phyloP scores from a whole-genome alignment of 345 rosid species.

The Eucalyptus erythrocorys region DNA sequence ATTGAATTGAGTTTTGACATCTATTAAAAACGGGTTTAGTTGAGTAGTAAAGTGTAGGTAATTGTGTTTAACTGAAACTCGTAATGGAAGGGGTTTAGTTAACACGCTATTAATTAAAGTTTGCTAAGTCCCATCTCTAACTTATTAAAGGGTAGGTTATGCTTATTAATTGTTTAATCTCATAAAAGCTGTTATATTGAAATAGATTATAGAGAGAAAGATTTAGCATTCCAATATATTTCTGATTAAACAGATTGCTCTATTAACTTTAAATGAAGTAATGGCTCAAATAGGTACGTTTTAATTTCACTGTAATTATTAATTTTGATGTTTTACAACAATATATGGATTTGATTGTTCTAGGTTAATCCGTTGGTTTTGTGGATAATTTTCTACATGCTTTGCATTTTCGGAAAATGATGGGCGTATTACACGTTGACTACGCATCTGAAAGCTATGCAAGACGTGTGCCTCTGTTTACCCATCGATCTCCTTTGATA shows the following conservation, averaged over 20 bases:
- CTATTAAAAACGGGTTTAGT: too few species aligned
- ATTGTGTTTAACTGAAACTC: too few species aligned
- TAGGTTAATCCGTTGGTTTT: too few species aligned
- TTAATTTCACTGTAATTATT: fast-evolving
- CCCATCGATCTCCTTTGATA: not conserved
- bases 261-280: too few species aligned
- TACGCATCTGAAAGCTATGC: not conserved
- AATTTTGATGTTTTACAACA: fast-evolving
- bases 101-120: fast-evolving
- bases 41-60: fast-evolving
- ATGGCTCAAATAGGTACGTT: fast-evolving
- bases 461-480: not conserved
- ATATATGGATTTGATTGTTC: too few species aligned
- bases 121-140: fast-evolving
- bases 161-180: fast-evolving
- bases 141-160: too few species aligned
- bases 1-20: too few species aligned
- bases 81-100: fast-evolving
- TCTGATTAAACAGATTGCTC: fast-evolving
- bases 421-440: not conserved
- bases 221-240: fast-evolving
- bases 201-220: fast-evolving
- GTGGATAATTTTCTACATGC: not conserved
- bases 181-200: fast-evolving
- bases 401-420: not conserved